Evolutionary conservation across 116 monocot genomes (phyloP).

Genomic region (Thalassia testudinum): DNA sequence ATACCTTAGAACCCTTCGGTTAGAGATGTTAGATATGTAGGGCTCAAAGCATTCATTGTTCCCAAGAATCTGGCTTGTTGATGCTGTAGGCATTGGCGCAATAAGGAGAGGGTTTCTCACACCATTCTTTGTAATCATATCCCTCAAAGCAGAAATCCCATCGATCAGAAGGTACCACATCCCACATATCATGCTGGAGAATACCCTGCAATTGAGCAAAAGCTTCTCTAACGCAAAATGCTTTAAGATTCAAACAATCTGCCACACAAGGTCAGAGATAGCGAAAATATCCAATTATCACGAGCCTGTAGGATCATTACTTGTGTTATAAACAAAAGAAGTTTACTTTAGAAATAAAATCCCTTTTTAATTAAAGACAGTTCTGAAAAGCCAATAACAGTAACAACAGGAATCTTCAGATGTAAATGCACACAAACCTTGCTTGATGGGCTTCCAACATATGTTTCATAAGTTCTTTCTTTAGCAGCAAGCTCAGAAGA

Average conservation of each 20-base stretch:
- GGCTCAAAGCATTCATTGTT: conserved; percentile 99
- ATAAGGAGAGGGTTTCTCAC: conserved; percentile 90
- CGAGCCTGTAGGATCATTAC: too few species aligned
- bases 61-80: conserved; percentile 97
- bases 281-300: neutral
- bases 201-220: conserved; percentile 70
- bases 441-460: conserved; percentile 77
- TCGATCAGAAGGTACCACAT: conserved; percentile 52
- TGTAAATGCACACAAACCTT: conserved; percentile 27
- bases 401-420: neutral
- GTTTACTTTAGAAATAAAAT: neutral
- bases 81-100: conserved; percentile 99
- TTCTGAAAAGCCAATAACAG: neutral
- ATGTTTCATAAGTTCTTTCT: conserved; percentile 86
- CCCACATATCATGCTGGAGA: conserved; percentile 97
- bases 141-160: conserved; percentile 65
- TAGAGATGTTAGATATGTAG: conserved; percentile 94
- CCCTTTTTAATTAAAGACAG: neutral
- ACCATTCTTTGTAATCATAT: conserved; percentile 60
- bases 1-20: conserved; percentile 85
- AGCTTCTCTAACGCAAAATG: neutral
- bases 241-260: neutral
- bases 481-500: conserved; percentile 67
- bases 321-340: neutral
- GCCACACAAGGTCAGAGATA: neutral